phyloP scores from a whole-genome alignment of 345 rosid species.

The Eucalyptus dawsonii region DNA sequence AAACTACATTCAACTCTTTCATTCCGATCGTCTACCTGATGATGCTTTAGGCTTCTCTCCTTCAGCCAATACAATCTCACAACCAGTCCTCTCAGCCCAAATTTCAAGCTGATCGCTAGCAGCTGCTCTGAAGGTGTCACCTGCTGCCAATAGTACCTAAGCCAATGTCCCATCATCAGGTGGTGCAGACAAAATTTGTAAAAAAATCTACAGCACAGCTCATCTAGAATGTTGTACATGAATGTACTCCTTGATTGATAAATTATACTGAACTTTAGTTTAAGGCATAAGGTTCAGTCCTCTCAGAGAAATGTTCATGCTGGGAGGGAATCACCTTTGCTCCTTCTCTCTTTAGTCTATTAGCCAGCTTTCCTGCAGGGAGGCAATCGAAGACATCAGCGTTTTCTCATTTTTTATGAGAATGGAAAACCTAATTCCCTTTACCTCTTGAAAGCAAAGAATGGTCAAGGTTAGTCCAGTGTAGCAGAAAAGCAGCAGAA shows the following conservation, averaged over 20 bases:
- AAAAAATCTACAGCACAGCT: background rate
- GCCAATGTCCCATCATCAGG: slow-evolving; percentile 18
- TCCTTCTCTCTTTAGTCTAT: slow-evolving; percentile 78
- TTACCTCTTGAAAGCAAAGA: background rate
- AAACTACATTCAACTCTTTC: background rate
- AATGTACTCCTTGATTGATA: background rate
- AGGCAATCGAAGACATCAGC: background rate
- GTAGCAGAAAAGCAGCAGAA: background rate
- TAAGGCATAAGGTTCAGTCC: background rate
- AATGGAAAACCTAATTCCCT: background rate
- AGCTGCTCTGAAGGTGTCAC: slow-evolving; percentile 98
- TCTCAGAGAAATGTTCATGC: background rate
- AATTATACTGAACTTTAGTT: background rate
- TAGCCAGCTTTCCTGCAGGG: slow-evolving; percentile 81
- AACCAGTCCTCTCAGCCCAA: slow-evolving; percentile 92
- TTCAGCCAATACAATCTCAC: slow-evolving; percentile 81
- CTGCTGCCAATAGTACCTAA: slow-evolving; percentile 93
- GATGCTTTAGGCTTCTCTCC: slow-evolving; percentile 76
- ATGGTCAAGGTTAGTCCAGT: background rate
- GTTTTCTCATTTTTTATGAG: background rate
- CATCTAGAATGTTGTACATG: background rate
- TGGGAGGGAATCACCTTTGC: slow-evolving; percentile 40
- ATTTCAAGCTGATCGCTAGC: slow-evolving; percentile 94
- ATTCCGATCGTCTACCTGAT: slow-evolving; percentile 35
- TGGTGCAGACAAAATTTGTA: background rate